Evolutionary conservation across 139 green algal species (phyloP), one percentile per base, ranked within the genome.

Genomic region (Zygnema circumcarinatum): DNA sequence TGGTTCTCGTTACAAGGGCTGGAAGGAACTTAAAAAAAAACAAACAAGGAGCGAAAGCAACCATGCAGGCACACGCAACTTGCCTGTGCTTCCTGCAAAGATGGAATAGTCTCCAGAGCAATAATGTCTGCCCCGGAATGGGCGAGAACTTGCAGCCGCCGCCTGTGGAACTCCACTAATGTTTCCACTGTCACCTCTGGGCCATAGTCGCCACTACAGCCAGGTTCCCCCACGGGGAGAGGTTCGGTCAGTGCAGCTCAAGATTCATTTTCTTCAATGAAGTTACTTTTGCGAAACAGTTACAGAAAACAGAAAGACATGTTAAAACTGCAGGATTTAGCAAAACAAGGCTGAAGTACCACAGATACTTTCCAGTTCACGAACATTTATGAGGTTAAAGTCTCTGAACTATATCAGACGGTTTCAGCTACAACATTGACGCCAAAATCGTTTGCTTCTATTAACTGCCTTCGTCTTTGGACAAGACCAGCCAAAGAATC

Each of bases 41-140:
- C 21, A 42, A 16, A 83, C 76, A 76, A 76, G 25, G 11, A 25
- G 21, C n/a, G n/a, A n/a, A n/a, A n/a, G n/a, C n/a, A n/a, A n/a
- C n/a, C n/a, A n/a, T n/a, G n/a, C n/a, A n/a, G n/a, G n/a, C n/a
- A n/a, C n/a, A n/a, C n/a, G n/a, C n/a, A n/a, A n/a, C 1, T 35
- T 74, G 82, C 84, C 84, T 85, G 22, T 31, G 36, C 79, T 33
- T 91, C 87, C 16, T 78, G 32, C 0, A 69, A 53, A 74, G 32
- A 79, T 25, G 87, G 87, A 22, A 89, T 84, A 29, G 87, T 91
- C 72, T 91, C 87, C 2, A 91, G 35, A 29, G 87, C 87, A 0
- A 89, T 38, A 29, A 89, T n/a, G 40, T 91, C 87, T 2, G 83
- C 38, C 22, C 82, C 82, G 1, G 87, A 38, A n/a, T 36, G 32